Evolutionary conservation across 495 filamentous ascomycete species (phyloP).

Genomic region (Clohesyomyces aquaticus): DNA sequence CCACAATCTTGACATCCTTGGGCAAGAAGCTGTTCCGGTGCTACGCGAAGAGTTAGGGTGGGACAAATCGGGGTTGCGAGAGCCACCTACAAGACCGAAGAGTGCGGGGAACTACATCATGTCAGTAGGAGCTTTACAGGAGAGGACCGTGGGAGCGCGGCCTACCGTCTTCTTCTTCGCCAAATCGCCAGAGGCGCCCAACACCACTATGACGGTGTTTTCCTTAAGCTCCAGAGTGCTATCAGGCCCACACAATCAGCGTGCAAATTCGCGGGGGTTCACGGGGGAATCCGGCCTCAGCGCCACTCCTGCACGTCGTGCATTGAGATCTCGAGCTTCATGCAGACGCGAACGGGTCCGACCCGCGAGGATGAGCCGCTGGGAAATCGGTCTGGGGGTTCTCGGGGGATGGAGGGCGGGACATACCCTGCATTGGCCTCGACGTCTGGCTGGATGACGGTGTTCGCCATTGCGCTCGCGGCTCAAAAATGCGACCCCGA

Average conservation of each 20-base stretch:
- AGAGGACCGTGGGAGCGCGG: constrained; percentile 27
- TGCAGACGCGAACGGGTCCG: not conserved
- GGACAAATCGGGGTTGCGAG: constrained; percentile 5
- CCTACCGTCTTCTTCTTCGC: constrained; percentile 99
- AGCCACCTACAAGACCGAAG: constrained; percentile 86
- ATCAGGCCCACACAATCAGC: constrained; percentile 32
- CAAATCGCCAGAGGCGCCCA: constrained; percentile 95
- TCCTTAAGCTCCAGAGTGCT: constrained; percentile 94
- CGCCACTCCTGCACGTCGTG: not conserved
- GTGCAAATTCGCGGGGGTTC: constrained; percentile 6
- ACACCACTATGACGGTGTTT: constrained; percentile 95
- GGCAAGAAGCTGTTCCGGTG: constrained; percentile 98
- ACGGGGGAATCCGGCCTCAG: not conserved
- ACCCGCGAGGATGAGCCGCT: not conserved
- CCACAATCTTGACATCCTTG: constrained; percentile 94
- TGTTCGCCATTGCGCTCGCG: constrained; percentile 59
- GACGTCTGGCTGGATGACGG: constrained; percentile 64
- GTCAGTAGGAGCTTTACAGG: constrained; percentile 20
- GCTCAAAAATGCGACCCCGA: constrained; percentile 13
- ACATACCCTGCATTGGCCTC: constrained; percentile 44
- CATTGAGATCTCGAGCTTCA: not conserved
- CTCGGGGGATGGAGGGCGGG: not conserved
- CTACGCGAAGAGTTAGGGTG: constrained; percentile 52
- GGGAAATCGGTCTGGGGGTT: constrained; percentile 11
- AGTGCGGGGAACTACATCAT: constrained; percentile 85